Conservation (phyloP, 1,139 yeast species). For the Blastobotrys capitulatus region DNA sequence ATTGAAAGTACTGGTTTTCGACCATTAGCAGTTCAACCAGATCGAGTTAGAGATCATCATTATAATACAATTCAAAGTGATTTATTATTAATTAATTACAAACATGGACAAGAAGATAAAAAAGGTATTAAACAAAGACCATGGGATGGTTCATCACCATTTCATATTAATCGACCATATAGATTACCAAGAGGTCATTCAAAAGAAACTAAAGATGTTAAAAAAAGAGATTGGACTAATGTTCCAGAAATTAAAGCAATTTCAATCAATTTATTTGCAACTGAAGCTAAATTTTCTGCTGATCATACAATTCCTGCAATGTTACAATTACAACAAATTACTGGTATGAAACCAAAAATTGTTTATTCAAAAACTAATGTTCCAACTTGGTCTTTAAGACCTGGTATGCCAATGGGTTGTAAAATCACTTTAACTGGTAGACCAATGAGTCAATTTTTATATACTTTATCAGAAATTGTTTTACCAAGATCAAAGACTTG, state of each 20-base stretch:
- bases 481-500: conserved; percentile 90
- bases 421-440: conserved; percentile 72
- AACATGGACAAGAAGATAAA: conserved; percentile 51
- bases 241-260: conserved; percentile 67
- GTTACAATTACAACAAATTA: conserved; percentile 84
- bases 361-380: conserved; percentile 74
- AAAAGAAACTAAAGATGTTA: conserved; percentile 62
- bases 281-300: conserved; percentile 65
- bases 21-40: conserved; percentile 69
- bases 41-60: conserved; percentile 77
- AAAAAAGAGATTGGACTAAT: conserved; percentile 58
- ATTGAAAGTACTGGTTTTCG: conserved; percentile 57
- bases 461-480: conserved; percentile 85
- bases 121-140: conserved; percentile 68
- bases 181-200: conserved; percentile 39
- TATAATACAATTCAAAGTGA: conserved; percentile 69
- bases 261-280: conserved; percentile 69
- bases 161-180: conserved; percentile 68
- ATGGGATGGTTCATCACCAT: conserved; percentile 90
- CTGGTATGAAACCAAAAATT: conserved; percentile 77
- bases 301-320: conserved; percentile 75
- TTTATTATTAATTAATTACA: conserved; percentile 67
- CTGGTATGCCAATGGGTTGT: conserved; percentile 91
- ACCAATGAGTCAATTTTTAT: conserved; percentile 78
- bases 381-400: conserved; percentile 81